Evolutionary conservation across 345 rosid genomes (phyloP), one percentile per base, ranked within the genome.

Genomic region (Eucalyptus sideroxylon): DNA sequence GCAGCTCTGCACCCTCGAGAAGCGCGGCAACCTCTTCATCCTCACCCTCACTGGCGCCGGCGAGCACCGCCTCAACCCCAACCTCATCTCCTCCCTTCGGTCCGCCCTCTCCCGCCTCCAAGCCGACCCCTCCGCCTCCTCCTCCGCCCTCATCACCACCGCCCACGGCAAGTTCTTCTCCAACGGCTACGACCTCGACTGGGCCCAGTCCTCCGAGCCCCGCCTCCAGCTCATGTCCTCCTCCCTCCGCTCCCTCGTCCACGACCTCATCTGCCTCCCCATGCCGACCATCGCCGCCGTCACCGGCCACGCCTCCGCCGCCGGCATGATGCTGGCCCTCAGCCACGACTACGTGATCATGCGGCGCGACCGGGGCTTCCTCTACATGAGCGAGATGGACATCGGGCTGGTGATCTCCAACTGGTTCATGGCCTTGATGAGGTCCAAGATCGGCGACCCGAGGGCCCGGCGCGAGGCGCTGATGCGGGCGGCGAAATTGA

Each of bases 91-190:
- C 92, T 80, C 91, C 27, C 56, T 96, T 86, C 94, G 91, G 45
- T 92, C 95, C 11, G 77, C 93, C 88, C 92, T 97, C 51, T 77
- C 89, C 77, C 91, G 91, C 19, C 92, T 93, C 91, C 91, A 93
- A 9, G 80, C 94, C 31, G 92, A 93, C 11, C 93, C 92, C 65
- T 87, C 93, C 55, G 82, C 82, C 27, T 87, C 72, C 4, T 93
- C 93, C 56, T 90, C 97, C 55, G 96, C 90, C 34, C 97, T 96
- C 30, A 89, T 96, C 93, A 96, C 97, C 85, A 94, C 94, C 42
- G 90, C 98, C 55, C 88, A 94, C 16, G 99, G 99, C 19, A 95
- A 91, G 89, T 97, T 95, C 95, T 97, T 96, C 95, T 97, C 99
- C 89, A 96, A 97, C 89, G 99, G 99, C 83, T 95, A 91, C 90